Percentiles rank a stretch among this genome's conserved stretches.
Conservation (phyloP, 2,329 filamentous ascomycete genomes). For the Apiospora aurea region DNA sequence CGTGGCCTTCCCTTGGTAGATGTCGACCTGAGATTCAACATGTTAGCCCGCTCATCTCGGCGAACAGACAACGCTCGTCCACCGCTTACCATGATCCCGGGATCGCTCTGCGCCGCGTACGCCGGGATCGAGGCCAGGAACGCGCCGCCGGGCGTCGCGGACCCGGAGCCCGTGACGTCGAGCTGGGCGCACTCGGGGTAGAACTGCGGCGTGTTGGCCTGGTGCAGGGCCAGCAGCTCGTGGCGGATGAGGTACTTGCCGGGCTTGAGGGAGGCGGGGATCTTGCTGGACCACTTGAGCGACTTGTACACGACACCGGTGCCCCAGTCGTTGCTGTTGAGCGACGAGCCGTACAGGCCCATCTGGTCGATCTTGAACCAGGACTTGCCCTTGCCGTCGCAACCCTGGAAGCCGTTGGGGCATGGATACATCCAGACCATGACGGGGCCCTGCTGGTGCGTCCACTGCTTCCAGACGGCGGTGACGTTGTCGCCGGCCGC, state of each 20-base stretch:
- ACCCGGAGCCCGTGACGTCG: slow-evolving; percentile 56
- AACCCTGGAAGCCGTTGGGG: slow-evolving; percentile 53
- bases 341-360: slow-evolving; percentile 52
- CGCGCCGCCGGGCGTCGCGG: slow-evolving; percentile 47
- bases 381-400: slow-evolving; percentile 57
- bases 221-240: slow-evolving; percentile 63
- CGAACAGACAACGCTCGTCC: not conserved
- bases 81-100: slow-evolving; percentile 52
- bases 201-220: slow-evolving; percentile 47
- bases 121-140: slow-evolving; percentile 54
- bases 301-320: slow-evolving; percentile 53
- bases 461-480: slow-evolving; percentile 63
- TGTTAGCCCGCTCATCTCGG: slow-evolving; percentile 26
- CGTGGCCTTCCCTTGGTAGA: slow-evolving; percentile 51
- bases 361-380: slow-evolving; percentile 68
- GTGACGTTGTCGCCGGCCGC: slow-evolving; percentile 56
- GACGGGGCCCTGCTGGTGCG: slow-evolving; percentile 63
- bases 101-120: slow-evolving; percentile 53
- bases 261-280: slow-evolving; percentile 55
- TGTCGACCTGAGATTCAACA: slow-evolving; percentile 48
- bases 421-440: slow-evolving; percentile 66
- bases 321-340: slow-evolving; percentile 56
- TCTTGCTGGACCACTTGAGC: slow-evolving; percentile 56
- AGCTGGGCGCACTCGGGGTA: slow-evolving; percentile 62
- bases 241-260: slow-evolving; percentile 65